Base-by-base conservation (phyloP, 768 basidiomycete genomes). In the Lactarius deliciosus region DNA sequence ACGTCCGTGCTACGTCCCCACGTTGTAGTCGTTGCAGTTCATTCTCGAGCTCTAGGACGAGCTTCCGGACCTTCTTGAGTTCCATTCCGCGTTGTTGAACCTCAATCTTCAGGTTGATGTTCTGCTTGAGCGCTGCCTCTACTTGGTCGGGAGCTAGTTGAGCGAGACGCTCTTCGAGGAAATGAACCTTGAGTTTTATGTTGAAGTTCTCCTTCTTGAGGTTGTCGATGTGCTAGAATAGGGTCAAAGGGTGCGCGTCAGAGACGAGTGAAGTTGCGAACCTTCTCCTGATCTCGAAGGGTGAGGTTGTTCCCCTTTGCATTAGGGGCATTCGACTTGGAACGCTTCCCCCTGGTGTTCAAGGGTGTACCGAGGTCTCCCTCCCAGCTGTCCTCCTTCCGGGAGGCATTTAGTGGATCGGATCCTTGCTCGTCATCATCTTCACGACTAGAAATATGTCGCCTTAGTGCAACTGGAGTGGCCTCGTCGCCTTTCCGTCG, bases 161-260 rank as follows among this genome's bases (percentile, higher is more conserved):
- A 2, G 90, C 90, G 18, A 99, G 84, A 55, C 92, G 89, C 73
- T 98, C 94, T 76, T 98, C 93, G 53, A 97, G 85, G 75, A 97
- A 96, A 74, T 97, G 94, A 3, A 98, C 92, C 65, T 94, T 92
- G 60, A 98, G 85, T 76, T 98, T 97, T 75, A 99, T 88, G 73
- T 89, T 90, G 76, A 98, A 98, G 81, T 96, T 96, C 76, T 98
- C 96, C 76, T 96, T 97, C 80, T 96, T 95, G 73, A 95, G 85
- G 68, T 87, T 88, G 78, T 98, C 94, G 74, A 97, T 93, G 76
- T 96, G 92, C 96, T 98, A 6, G 25, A 32, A 68, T 25, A 40
- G 40, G 15, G 30, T 40, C 15, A 36, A 40, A 30, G 16, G 20
- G 50, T 28, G 15, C 30, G 22, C 22, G 32, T 11, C 18, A 30